Conservation (phyloP, 192 early-diverging fungal genomes). For the Pecoramyces ruminantium region DNA sequence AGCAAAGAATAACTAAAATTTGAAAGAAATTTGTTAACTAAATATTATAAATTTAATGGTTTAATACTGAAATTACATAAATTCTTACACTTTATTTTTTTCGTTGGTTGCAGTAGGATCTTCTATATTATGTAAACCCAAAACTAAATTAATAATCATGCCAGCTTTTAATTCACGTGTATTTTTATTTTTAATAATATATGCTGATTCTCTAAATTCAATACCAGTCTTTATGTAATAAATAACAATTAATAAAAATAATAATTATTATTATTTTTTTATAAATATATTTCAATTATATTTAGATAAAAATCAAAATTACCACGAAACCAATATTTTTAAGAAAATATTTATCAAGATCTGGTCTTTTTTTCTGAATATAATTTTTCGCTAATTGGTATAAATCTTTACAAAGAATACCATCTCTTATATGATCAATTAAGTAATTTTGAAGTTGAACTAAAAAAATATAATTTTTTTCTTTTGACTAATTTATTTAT, state of each 20-base stretch:
- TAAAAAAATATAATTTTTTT: conserved; percentile 86
- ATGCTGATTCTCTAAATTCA: conserved; percentile 77
- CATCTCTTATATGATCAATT: conserved; percentile 48
- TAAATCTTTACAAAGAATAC: conserved; percentile 56
- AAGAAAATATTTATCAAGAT: conserved; percentile 68
- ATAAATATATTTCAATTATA: too few species aligned
- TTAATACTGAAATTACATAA: too few species aligned
- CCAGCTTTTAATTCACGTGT: conserved; percentile 43
- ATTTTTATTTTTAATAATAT: conserved; percentile 59
- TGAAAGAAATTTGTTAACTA: not conserved
- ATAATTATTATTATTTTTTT: too few species aligned
- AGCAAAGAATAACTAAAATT: conserved; percentile 55
- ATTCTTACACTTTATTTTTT: conserved; percentile 37
- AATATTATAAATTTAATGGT: too few species aligned
- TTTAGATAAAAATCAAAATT: too few species aligned
- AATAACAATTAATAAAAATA: too few species aligned
- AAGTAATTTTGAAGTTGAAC: conserved; percentile 48
- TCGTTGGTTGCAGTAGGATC: conserved; percentile 57
- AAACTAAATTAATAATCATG: conserved; percentile 69
- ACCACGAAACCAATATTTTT: conserved; percentile 74
- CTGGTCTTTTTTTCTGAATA: conserved; percentile 63
- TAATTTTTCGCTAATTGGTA: conserved; percentile 49
- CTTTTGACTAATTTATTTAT: too few species aligned
- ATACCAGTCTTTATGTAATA: conserved; percentile 72
- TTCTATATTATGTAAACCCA: conserved; percentile 73